Conservation (phyloP, 2,329 filamentous ascomycete genomes). For the Penicillium brasilianum region DNA sequence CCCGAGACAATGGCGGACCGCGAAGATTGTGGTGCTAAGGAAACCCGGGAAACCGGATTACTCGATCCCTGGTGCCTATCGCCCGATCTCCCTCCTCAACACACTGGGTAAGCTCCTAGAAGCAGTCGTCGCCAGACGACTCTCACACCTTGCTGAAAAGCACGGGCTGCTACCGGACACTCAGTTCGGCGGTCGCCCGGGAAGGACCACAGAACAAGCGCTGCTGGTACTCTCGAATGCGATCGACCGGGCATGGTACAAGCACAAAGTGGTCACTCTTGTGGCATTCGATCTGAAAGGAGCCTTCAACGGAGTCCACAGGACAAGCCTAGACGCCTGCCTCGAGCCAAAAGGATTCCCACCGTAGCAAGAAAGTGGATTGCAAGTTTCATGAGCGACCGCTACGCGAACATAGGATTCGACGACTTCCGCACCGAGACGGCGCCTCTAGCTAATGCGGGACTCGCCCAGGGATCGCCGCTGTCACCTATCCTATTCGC, state of each 20-base stretch:
- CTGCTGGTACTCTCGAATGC: conserved; percentile 16
- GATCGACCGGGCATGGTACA: conserved; percentile 16
- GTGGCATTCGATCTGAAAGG: conserved; percentile 16
- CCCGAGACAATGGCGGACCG: conserved; percentile 24
- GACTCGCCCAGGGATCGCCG: no score
- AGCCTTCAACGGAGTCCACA: no score
- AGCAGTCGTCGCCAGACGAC: conserved; percentile 18
- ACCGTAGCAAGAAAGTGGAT: no score
- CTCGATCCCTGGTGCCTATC: conserved; percentile 27
- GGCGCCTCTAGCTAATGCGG: no score
- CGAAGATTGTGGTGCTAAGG: conserved; percentile 30
- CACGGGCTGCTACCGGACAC: conserved; percentile 19
- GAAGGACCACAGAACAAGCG: conserved; percentile 20
- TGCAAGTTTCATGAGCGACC: no score
- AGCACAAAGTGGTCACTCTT: conserved; percentile 9
- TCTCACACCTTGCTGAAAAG: conserved; percentile 19
- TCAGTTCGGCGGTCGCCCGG: conserved; percentile 22
- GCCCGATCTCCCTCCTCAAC: conserved; percentile 33
- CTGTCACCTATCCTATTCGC: no score
- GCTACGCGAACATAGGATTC: no score
- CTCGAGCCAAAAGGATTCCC: conserved; percentile 15
- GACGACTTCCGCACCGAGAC: no score
- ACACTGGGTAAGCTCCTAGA: conserved; percentile 31
- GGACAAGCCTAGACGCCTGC: conserved; percentile 10
- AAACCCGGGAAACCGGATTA: conserved; percentile 37